Evolutionary conservation across 129 eudicot species (phyloP), one percentile per base, ranked within the genome.

Genomic region (Smallanthus sonchifolius): DNA sequence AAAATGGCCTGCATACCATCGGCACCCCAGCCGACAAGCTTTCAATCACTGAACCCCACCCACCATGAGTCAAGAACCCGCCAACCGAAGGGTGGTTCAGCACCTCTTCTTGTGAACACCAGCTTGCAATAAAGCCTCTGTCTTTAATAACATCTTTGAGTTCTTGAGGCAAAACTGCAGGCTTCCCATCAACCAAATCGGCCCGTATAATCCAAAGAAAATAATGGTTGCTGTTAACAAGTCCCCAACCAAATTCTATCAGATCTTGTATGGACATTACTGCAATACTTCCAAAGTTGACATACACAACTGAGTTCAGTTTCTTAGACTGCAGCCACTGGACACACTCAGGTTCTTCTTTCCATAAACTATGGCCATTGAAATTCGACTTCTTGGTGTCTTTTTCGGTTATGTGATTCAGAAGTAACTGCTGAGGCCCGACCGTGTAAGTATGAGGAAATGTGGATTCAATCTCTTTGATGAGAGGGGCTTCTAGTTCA

Each of bases 381-480:
- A 65, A 44, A 30, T 20, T 47, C 15, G 61, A 62, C 3, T 36
- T 65, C 6, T 71, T 70, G 14, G 28, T 6, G 15, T 37, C 48
- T 6, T 75, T 32, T 37, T 80, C 83, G 0, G 57, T 65, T 2
- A 80, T 65, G 32, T 83, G 75, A 16, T 77, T 71, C 40, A 51
- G 2, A 75, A 80, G 75, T n/a, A 80, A 54, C 1, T 85, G 81
- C 0, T 83, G 71, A 15, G 93, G 87, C 2, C 93, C 89, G 3
- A 89, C 19, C 6, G 85, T 57, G 80, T 82, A 87, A 8, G 86
- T 45, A 0, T 28, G 47, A 5, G 89, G 73, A 34, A 65, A 52
- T 2, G 70, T 65, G 54, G 77, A 28, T 2, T 70, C 43, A 39
- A 90, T 54, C 3, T 79, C 81, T 16, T 69, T 49, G 17, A 86